Evolutionary conservation across 1,139 yeast genomes (phyloP), one percentile per base, ranked within the genome.

Genomic region (Sugiyamaella castrensis): DNA sequence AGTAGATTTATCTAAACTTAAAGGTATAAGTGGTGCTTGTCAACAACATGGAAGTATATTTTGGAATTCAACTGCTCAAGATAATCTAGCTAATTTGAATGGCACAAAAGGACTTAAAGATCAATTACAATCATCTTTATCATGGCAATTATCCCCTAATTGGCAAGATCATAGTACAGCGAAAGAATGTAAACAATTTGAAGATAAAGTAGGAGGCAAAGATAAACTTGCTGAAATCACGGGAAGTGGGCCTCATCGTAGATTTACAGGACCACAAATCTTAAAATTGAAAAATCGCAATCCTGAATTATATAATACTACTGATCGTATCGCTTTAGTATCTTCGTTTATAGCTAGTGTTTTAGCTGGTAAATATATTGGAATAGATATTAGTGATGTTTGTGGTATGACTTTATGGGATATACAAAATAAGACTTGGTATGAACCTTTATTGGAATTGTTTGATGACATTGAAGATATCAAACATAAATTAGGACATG

Each of bases 161-260:
- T 89, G 97, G 97, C 97, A 89, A 66, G 97, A 89, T 64, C 95
- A 87, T 61, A 84, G 94, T 26, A 89, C 97, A 0, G 84, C 80
- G 8, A 67, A 72, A 26, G 95, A 89, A 64, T 74, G 88, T 49
- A 62, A 71, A 29, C 75, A 68, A 31, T 83, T 88, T 58, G 95
- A 87, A 62, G 66, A 66, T 0, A 72, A 73, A 1, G 78, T 77
- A 2, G 87, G 86, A 6, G 88, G 91, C 4, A 74, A 82, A 5
- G 81, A 81, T 39, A 63, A 71, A 8, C 69, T 89, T 61, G 92
- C 95, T 2, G 60, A 71, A 26, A 66, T 82, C 32, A 84, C 96
- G 0, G 97, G 97, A 3, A 86, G 95, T 9, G 78, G 84, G 58
- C 95, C 96, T 2, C 96, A 89, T 66, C 87, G 84, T 62, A 73